Conservation (phyloP, 768 basidiomycete genomes). For the Hortiboletus flavorubellus region DNA sequence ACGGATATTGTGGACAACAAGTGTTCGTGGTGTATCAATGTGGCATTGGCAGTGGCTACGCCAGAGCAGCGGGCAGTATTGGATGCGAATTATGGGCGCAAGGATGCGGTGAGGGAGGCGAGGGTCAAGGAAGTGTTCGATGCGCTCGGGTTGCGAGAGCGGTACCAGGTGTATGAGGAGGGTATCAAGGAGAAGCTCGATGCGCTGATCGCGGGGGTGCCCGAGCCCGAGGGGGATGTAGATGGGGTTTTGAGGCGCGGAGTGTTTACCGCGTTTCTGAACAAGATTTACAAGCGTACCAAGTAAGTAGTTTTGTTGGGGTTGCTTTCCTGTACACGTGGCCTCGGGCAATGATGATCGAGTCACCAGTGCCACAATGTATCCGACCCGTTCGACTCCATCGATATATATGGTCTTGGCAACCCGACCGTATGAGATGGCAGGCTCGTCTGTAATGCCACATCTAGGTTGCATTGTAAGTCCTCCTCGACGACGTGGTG, state of each 20-base stretch:
- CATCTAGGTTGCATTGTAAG: too few species aligned
- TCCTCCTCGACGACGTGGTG: too few species aligned
- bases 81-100: conserved; percentile 67
- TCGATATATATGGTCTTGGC: too few species aligned
- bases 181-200: conserved; percentile 63
- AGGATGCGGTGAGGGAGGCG: conserved; percentile 45
- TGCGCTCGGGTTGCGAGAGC: conserved; percentile 56
- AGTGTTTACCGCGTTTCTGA: neutral
- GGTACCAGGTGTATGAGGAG: conserved; percentile 80
- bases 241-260: conserved; percentile 51
- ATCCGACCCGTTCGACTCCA: too few species aligned
- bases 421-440: too few species aligned
- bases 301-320: neutral
- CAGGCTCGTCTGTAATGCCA: too few species aligned
- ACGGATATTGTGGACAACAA: conserved; percentile 99
- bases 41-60: conserved; percentile 60
- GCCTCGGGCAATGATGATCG: too few species aligned
- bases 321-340: too few species aligned
- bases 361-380: too few species aligned
- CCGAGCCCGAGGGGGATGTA: conserved; percentile 47
- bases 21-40: conserved; percentile 95
- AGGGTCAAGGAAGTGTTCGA: conserved; percentile 72
- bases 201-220: conserved; percentile 67
- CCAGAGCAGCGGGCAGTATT: conserved; percentile 56
- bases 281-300: neutral